Conservation (phyloP, 352 stramenopile genomes). For the Globisporangium splendens region DNA sequence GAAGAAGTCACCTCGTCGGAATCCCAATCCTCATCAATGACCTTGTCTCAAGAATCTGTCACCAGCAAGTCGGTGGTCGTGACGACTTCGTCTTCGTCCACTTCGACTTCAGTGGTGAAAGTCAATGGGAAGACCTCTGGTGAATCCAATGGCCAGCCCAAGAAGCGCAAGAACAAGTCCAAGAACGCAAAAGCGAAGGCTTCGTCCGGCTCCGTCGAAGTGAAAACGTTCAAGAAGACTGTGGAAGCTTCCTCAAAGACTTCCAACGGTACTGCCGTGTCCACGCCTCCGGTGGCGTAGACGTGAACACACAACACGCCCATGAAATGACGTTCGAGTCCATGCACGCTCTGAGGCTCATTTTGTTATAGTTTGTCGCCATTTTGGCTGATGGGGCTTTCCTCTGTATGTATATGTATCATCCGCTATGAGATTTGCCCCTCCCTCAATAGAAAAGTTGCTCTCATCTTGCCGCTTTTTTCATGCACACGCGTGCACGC, state of each 20-base stretch:
- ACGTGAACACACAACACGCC: background rate
- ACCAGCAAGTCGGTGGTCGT: background rate
- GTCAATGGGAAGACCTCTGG: background rate
- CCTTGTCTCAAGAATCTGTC: slow-evolving; percentile 3
- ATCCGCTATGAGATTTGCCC: background rate
- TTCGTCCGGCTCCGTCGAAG: background rate
- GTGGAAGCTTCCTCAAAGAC: background rate
- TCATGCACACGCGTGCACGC: too few relatives aligned
- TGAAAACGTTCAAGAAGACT: background rate
- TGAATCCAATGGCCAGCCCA: background rate
- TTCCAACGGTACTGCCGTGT: background rate
- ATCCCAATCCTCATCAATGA: background rate
- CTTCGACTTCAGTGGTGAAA: background rate
- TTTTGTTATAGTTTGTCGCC: background rate
- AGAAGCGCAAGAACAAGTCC: background rate
- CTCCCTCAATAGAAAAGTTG: background rate
- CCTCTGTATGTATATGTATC: background rate
- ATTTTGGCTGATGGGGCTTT: background rate
- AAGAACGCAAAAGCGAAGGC: slow-evolving; percentile 1
- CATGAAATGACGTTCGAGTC: background rate
- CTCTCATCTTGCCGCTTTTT: background rate
- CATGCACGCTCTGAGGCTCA: background rate
- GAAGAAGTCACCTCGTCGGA: slow-evolving; percentile 10
- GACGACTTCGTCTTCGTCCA: slow-evolving; percentile 2
- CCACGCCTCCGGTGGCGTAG: background rate